Conservation (phyloP, 805 yeast genomes). For the Wickerhamiella lipophila region DNA sequence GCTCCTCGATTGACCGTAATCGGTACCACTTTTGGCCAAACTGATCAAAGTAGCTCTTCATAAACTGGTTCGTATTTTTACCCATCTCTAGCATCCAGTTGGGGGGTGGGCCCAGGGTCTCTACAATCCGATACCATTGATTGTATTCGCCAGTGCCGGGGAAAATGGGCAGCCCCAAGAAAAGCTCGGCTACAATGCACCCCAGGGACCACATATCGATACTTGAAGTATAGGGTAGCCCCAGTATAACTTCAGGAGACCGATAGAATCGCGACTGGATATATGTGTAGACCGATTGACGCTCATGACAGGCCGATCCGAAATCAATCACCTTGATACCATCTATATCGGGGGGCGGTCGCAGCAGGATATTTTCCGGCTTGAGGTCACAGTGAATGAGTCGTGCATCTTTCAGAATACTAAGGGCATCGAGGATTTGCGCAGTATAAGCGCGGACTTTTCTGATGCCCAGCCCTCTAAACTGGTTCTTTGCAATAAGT, state of each 20-base stretch:
- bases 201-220: constrained; percentile 98
- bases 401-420: constrained; percentile 67
- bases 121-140: constrained; percentile 69
- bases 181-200: constrained; percentile 81
- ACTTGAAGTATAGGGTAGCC: constrained; percentile 81
- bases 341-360: constrained; percentile 60
- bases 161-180: constrained; percentile 80
- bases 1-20: constrained; percentile 42
- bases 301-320: constrained; percentile 88
- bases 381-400: constrained; percentile 93
- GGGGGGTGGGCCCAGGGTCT: constrained; percentile 77
- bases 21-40: constrained; percentile 29
- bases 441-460: constrained; percentile 64
- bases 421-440: constrained; percentile 70
- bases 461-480: constrained; percentile 74
- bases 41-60: constrained; percentile 36
- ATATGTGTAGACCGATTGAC: constrained; percentile 79
- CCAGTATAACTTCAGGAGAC: constrained; percentile 87
- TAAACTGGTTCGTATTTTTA: constrained; percentile 59
- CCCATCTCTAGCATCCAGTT: constrained; percentile 97
- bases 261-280: constrained; percentile 88
- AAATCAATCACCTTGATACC: constrained; percentile 88
- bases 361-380: constrained; percentile 83
- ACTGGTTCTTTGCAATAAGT: constrained; percentile 81
- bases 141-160: constrained; percentile 94